phyloP scores from a whole-genome alignment of 768 basidiomycete species.

The Leucosporidium scottii region DNA sequence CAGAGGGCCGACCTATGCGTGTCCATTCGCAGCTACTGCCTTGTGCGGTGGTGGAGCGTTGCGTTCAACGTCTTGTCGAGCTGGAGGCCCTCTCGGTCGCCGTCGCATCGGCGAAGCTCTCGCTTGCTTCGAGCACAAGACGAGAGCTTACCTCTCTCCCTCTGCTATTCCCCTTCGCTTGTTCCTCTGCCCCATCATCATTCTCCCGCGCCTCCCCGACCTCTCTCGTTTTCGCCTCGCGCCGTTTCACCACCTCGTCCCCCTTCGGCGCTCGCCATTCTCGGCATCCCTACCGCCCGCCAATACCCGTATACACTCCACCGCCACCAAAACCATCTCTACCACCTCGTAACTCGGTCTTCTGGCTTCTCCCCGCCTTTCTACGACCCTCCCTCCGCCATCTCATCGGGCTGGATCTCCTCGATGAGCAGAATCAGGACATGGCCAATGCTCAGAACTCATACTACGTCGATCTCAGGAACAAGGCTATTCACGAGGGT shows the following conservation, averaged over 20 bases:
- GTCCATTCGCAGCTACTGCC: neutral
- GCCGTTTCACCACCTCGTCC: neutral
- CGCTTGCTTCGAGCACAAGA: neutral
- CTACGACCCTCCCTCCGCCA: slow-evolving; percentile 19
- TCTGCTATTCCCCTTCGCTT: neutral
- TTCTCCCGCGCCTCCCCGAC: neutral
- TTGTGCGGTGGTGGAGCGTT: neutral
- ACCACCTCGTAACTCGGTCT: slow-evolving; percentile 4
- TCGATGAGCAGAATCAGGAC: slow-evolving; percentile 25
- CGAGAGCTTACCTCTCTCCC: neutral
- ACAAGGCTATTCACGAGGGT: slow-evolving; percentile 68
- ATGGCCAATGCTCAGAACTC: slow-evolving; percentile 45
- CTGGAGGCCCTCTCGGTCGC: neutral
- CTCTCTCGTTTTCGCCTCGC: neutral
- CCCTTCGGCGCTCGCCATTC: neutral
- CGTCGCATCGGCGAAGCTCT: too few relatives aligned
- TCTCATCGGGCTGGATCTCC: slow-evolving; percentile 9
- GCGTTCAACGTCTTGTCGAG: neutral
- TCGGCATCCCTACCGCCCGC: neutral
- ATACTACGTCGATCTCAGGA: slow-evolving; percentile 63
- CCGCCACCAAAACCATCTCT: neutral
- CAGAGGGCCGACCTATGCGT: neutral
- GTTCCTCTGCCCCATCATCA: neutral
- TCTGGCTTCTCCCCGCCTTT: slow-evolving; percentile 12
- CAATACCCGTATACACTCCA: neutral